Evolutionary conservation across 1,284 basidiomycete genomes (phyloP).

Genomic region (Naganishia cerealis): DNA sequence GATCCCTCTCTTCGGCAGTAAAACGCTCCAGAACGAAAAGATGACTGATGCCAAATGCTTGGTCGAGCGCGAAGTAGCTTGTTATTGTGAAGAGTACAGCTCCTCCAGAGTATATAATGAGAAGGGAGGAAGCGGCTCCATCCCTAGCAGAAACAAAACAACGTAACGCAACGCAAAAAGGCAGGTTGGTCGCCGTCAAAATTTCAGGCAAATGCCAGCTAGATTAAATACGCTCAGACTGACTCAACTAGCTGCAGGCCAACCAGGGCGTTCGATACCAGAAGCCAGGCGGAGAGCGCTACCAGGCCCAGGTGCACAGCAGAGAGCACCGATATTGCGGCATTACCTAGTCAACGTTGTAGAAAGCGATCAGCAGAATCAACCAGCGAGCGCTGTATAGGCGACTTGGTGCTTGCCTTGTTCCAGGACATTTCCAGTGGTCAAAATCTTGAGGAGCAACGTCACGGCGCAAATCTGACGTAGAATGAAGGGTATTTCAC

Average conservation of each 20-base stretch:
- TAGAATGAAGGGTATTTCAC: not conserved
- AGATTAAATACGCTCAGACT: constrained; percentile 34
- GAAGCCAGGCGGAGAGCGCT: constrained; percentile 70
- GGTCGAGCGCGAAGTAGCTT: constrained; percentile 75
- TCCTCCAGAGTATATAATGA: constrained; percentile 60
- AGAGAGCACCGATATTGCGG: constrained; percentile 67
- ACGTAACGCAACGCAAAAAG: not conserved
- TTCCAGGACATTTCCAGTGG: constrained; percentile 70
- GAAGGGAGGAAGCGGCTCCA: constrained; percentile 61
- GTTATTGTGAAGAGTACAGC: constrained; percentile 68
- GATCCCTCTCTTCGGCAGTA: constrained; percentile 47
- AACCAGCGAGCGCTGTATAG: not conserved
- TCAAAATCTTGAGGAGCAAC: constrained; percentile 72
- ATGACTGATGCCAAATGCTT: constrained; percentile 64
- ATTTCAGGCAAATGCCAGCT: too few species aligned
- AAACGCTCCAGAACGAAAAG: constrained; percentile 62
- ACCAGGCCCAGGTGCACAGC: constrained; percentile 69
- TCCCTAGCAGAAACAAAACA: constrained; percentile 55
- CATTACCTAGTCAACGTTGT: constrained; percentile 57
- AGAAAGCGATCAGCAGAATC: not conserved
- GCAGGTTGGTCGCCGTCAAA: constrained; percentile 3
- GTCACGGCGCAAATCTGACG: constrained; percentile 66
- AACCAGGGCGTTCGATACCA: constrained; percentile 74
- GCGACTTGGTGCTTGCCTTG: constrained; percentile 56
- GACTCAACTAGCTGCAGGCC: constrained; percentile 67